Evolutionary conservation across 2,329 filamentous ascomycete genomes (phyloP).

Genomic region (Diaporthe helianthi): DNA sequence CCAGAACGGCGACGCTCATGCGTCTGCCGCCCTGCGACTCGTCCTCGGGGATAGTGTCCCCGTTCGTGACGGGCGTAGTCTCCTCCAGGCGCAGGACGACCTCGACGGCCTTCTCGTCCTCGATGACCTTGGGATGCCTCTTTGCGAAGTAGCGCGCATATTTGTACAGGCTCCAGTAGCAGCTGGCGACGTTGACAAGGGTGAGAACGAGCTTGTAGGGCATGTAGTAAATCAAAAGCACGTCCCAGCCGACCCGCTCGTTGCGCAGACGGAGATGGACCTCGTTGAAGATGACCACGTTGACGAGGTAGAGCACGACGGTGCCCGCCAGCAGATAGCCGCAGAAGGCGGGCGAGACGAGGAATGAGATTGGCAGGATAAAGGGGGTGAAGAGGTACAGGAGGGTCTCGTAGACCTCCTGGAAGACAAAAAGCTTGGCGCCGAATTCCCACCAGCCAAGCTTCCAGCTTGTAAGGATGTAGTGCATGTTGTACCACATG

Average conservation of each 20-base stretch:
- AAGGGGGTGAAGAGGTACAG: slow-evolving; percentile 54
- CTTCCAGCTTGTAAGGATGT: slow-evolving; percentile 55
- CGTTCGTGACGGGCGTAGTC: slow-evolving; percentile 10
- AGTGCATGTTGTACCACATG: slow-evolving; percentile 54
- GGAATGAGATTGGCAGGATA: slow-evolving; percentile 52
- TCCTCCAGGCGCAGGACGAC: slow-evolving; percentile 37
- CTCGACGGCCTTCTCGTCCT: slow-evolving; percentile 45
- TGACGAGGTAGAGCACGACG: slow-evolving; percentile 50
- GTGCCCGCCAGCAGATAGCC: slow-evolving; percentile 48
- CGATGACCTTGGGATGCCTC: slow-evolving; percentile 55
- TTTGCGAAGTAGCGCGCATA: slow-evolving; percentile 55
- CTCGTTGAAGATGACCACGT: slow-evolving; percentile 55
- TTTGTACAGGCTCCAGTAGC: slow-evolving; percentile 50
- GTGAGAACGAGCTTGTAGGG: slow-evolving; percentile 53
- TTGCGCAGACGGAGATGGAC: slow-evolving; percentile 53
- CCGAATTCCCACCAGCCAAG: slow-evolving; percentile 57
- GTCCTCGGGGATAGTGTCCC: slow-evolving; percentile 10
- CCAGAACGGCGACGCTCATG: slow-evolving; percentile 6
- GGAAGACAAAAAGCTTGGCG: slow-evolving; percentile 56
- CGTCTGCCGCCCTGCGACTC: neutral
- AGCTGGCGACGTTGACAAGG: slow-evolving; percentile 51
- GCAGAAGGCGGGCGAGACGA: slow-evolving; percentile 48
- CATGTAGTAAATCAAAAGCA: slow-evolving; percentile 51
- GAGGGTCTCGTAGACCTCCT: slow-evolving; percentile 56
- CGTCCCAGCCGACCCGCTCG: slow-evolving; percentile 48